These are phyloP conservation scores for Hydnum rufescens DNA, from an alignment of 768 basidiomycete species.

Conservation along the genomic window DNA sequence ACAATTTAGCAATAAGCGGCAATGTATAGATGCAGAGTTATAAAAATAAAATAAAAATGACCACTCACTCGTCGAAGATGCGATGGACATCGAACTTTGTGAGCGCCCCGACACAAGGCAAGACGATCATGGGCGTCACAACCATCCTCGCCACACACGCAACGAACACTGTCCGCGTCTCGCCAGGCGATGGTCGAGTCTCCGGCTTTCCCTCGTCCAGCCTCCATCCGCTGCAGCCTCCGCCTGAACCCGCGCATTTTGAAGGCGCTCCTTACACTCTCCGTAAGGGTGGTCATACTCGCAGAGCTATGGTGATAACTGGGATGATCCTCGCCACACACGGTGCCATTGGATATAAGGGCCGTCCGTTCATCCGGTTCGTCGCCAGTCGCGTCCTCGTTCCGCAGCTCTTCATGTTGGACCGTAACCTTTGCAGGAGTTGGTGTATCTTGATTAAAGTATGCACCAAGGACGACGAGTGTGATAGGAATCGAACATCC, in stretches of 20 bases:
- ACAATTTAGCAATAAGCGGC: slow-evolving; percentile 4
- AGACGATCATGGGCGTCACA: slow-evolving; percentile 52
- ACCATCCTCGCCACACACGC: slow-evolving; percentile 76
- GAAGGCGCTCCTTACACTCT: slow-evolving; percentile 27
- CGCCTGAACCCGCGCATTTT: slow-evolving; percentile 15
- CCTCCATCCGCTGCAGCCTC: slow-evolving; percentile 9
- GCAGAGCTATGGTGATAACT: neutral
- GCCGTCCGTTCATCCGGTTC: neutral
- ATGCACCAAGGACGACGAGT: slow-evolving; percentile 79
- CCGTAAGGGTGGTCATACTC: slow-evolving; percentile 17
- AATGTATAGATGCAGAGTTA: neutral
- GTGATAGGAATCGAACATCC: slow-evolving; percentile 76
- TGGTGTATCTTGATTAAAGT: slow-evolving; percentile 32
- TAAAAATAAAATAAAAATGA: slow-evolving; percentile 1
- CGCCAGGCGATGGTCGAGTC: slow-evolving; percentile 24
- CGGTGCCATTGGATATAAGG: neutral
- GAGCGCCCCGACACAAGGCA: slow-evolving; percentile 54
- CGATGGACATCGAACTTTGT: slow-evolving; percentile 36
- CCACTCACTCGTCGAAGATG: slow-evolving; percentile 58
- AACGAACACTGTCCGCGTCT: slow-evolving; percentile 67
- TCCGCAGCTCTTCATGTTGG: neutral
- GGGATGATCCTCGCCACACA: neutral
- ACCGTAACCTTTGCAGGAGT: neutral
- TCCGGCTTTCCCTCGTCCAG: slow-evolving; percentile 6
- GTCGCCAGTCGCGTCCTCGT: neutral